These are phyloP conservation scores for Neofusicoccum umdonicola DNA, from an alignment of 2,329 filamentous ascomycete species.

Conservation along the genomic window DNA sequence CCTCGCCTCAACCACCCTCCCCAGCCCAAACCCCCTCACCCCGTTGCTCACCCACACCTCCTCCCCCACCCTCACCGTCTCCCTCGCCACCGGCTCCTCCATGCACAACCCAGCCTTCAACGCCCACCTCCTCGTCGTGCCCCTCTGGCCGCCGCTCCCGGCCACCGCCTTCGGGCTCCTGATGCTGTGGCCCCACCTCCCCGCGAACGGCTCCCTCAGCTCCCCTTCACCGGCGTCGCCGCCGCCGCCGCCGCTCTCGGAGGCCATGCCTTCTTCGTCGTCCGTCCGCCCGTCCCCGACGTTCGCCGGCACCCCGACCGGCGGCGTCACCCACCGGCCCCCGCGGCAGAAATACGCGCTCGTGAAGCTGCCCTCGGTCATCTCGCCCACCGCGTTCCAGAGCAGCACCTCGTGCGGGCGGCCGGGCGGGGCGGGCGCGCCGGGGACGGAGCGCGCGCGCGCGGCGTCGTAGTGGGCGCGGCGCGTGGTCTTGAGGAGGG, in stretches of 20 bases:
- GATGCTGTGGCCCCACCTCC: constrained; percentile 38
- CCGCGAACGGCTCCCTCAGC: constrained; percentile 33
- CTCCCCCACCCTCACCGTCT: constrained; percentile 68
- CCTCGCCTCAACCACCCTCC: constrained; percentile 30
- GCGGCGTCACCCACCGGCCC: constrained; percentile 77
- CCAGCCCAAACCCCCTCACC: constrained; percentile 67
- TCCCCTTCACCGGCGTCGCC: constrained; percentile 33
- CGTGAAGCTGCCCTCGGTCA: constrained; percentile 85
- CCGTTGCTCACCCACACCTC: constrained; percentile 87
- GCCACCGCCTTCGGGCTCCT: constrained; percentile 48
- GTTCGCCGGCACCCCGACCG: constrained; percentile 33
- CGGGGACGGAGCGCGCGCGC: constrained; percentile 59
- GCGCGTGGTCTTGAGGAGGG: constrained; percentile 80
- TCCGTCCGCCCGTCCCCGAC: neutral
- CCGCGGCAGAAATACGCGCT: constrained; percentile 77
- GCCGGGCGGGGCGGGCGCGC: constrained; percentile 31
- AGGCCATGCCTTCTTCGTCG: neutral
- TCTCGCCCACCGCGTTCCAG: constrained; percentile 59
- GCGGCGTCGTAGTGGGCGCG: constrained; percentile 71
- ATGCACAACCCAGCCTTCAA: constrained; percentile 65
- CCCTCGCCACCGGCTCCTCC: constrained; percentile 61
- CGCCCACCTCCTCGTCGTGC: constrained; percentile 82
- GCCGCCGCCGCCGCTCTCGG: neutral
- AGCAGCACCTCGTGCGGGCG: constrained; percentile 66
- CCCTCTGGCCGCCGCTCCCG: constrained; percentile 76